Conservation (phyloP, 305 asterid genomes). For the Fraxinus velutina region DNA sequence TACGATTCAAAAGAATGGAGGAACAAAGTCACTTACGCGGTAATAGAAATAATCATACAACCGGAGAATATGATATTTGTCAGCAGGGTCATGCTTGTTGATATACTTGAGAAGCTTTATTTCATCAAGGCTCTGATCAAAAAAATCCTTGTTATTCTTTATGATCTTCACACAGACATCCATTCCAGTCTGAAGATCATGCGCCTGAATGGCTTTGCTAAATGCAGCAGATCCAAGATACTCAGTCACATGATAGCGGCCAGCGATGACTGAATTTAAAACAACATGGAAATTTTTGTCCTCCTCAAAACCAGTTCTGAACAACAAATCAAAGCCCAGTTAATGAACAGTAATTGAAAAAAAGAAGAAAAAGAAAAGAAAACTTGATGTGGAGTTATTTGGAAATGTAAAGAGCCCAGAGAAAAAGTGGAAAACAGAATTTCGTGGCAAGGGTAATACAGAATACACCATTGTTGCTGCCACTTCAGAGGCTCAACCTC, state of each 20-base stretch:
- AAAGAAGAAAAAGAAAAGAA: not conserved
- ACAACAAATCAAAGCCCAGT: slow-evolving; percentile 30
- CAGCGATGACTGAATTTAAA: slow-evolving; percentile 86
- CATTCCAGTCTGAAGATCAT: slow-evolving; percentile 97
- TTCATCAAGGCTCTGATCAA: slow-evolving; percentile 98
- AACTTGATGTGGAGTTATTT: not conserved
- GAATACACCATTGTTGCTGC: not conserved
- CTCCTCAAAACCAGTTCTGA: slow-evolving; percentile 97
- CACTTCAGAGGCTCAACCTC: not conserved
- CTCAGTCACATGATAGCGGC: slow-evolving; percentile 97
- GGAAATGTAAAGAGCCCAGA: not conserved
- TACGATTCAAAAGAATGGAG: not conserved
- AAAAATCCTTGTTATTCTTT: slow-evolving; percentile 93
- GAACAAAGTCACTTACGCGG: slow-evolving; percentile 50
- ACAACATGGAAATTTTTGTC: slow-evolving; percentile 92
- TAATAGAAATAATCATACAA: slow-evolving; percentile 93
- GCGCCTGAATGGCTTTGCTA: slow-evolving; percentile 99
- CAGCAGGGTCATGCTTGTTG: slow-evolving; percentile 93
- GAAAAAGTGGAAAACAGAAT: not conserved
- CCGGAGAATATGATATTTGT: slow-evolving; percentile 90
- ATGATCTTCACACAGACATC: slow-evolving; percentile 93
- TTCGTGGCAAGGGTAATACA: not conserved
- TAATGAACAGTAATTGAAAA: not conserved
- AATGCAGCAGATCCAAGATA: slow-evolving; percentile 99
- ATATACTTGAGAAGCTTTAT: slow-evolving; percentile 97